phyloP scores from a whole-genome alignment of 768 basidiomycete genomes.

The Saitozyma sp. region DNA sequence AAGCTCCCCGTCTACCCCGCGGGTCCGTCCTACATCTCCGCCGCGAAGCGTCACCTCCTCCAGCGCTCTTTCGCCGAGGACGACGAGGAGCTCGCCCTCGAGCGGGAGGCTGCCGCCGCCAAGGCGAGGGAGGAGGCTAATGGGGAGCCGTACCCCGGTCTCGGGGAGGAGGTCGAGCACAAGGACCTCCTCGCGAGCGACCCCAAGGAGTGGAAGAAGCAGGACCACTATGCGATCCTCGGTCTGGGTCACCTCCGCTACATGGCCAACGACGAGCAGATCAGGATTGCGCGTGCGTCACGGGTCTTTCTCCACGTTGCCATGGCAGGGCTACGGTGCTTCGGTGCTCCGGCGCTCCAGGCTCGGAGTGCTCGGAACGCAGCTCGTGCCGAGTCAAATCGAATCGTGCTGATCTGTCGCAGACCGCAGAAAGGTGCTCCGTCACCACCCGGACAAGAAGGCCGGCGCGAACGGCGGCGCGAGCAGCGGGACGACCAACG shows the following conservation, averaged over 20 bases:
- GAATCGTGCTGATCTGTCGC: conserved; percentile 9
- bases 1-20: conserved; percentile 70
- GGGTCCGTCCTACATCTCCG: conserved; percentile 81
- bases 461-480: conserved; percentile 63
- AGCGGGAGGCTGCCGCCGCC: conserved; percentile 59
- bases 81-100: conserved; percentile 68
- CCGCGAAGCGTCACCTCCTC: conserved; percentile 73
- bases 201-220: conserved; percentile 99
- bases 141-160: conserved; percentile 74
- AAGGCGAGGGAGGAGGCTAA: conserved; percentile 54
- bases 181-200: conserved; percentile 71
- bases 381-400: neutral
- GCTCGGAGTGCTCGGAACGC: no score
- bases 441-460: conserved; percentile 98
- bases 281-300: conserved; percentile 88
- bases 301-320: neutral
- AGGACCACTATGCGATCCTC: conserved; percentile 96
- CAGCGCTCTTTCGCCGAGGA: conserved; percentile 78
- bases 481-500: conserved; percentile 62
- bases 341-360: no score
- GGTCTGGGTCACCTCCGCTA: conserved; percentile 88
- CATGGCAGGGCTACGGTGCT: neutral
- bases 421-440: conserved; percentile 99
- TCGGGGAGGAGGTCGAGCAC: conserved; percentile 85
- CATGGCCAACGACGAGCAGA: conserved; percentile 83